These are phyloP conservation scores for Trichoderma oligosporum DNA, from an alignment of 2,329 filamentous ascomycete species.

Conservation along the genomic window DNA sequence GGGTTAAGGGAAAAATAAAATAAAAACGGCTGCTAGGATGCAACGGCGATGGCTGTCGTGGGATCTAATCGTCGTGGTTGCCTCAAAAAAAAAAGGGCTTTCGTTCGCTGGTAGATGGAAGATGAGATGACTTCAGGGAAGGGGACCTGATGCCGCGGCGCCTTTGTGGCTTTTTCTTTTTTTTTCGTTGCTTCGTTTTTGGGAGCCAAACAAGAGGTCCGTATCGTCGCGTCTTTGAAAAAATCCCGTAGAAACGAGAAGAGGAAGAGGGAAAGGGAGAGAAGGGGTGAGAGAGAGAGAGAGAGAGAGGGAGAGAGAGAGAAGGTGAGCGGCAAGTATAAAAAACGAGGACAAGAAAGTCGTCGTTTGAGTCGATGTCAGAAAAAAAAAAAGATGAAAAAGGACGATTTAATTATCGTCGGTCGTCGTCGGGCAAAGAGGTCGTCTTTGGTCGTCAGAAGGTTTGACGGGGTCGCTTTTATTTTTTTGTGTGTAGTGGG, in stretches of 20 bases:
- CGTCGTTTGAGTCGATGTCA: background rate
- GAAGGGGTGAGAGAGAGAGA: no score
- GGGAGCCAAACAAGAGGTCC: background rate
- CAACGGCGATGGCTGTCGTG: background rate
- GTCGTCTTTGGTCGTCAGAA: slow-evolving; percentile 3
- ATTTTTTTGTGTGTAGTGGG: background rate
- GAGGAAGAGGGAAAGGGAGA: no score
- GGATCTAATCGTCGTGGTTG: slow-evolving; percentile 29
- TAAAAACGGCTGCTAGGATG: slow-evolving; percentile 2
- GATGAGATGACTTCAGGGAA: slow-evolving; percentile 20
- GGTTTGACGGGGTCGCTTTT: slow-evolving; percentile 14
- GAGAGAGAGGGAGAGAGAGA: no score
- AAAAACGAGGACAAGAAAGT: no score
- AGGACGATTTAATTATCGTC: slow-evolving; percentile 18
- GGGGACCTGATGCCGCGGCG: background rate
- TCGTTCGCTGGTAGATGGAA: background rate
- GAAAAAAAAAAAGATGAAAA: slow-evolving; percentile 8
- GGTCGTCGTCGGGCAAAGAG: slow-evolving; percentile 16
- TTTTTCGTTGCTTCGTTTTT: slow-evolving; percentile 9
- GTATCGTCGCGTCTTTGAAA: slow-evolving; percentile 20
- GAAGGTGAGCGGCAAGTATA: no score
- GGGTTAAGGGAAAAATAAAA: background rate
- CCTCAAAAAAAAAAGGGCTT: slow-evolving; percentile 24
- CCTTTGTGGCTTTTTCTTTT: background rate
- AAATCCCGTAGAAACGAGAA: slow-evolving; percentile 1